phyloP scores from a whole-genome alignment of 2,329 filamentous ascomycete species.

The Trichoderma aggressivum region DNA sequence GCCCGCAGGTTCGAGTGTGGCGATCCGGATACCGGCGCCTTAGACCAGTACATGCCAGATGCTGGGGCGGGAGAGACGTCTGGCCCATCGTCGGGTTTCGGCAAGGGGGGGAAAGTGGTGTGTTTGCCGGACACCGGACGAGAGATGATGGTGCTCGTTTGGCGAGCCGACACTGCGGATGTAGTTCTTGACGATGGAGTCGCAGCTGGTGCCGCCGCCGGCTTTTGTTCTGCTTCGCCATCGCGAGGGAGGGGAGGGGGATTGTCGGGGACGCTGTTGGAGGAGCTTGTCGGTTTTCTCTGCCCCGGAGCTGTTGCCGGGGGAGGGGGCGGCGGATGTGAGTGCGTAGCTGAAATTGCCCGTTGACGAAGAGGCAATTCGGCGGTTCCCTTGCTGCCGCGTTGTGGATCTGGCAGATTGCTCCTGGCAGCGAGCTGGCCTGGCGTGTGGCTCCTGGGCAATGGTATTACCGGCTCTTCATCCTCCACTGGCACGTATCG shows the following conservation, averaged over 20 bases:
- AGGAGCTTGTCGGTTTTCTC: constrained; percentile 29
- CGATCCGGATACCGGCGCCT: constrained; percentile 60
- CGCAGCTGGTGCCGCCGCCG: constrained; percentile 4
- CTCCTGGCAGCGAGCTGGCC: constrained; percentile 60
- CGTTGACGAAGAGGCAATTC: constrained; percentile 54
- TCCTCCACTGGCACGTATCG: not conserved
- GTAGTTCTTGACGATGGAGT: constrained; percentile 23
- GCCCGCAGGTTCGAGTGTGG: constrained; percentile 61
- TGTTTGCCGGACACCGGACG: constrained; percentile 40
- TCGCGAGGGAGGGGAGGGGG: constrained; percentile 36
- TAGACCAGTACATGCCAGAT: constrained; percentile 71
- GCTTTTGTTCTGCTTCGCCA: constrained; percentile 7
- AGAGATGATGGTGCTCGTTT: constrained; percentile 19
- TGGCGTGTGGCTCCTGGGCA: constrained; percentile 58
- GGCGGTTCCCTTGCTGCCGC: constrained; percentile 40
- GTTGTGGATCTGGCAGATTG: constrained; percentile 40
- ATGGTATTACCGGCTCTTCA: constrained; percentile 28
- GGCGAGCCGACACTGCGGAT: constrained; percentile 23
- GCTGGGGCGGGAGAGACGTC: constrained; percentile 62
- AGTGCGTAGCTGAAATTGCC: constrained; percentile 48
- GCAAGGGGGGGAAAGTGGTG: constrained; percentile 54
- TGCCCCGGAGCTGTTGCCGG: constrained; percentile 25
- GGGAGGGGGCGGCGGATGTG: constrained; percentile 28
- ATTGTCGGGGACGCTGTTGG: constrained; percentile 35
- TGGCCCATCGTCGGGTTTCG: constrained; percentile 52